Evolutionary conservation across 495 filamentous ascomycete genomes (phyloP).

Genomic region (Neurospora discreta): DNA sequence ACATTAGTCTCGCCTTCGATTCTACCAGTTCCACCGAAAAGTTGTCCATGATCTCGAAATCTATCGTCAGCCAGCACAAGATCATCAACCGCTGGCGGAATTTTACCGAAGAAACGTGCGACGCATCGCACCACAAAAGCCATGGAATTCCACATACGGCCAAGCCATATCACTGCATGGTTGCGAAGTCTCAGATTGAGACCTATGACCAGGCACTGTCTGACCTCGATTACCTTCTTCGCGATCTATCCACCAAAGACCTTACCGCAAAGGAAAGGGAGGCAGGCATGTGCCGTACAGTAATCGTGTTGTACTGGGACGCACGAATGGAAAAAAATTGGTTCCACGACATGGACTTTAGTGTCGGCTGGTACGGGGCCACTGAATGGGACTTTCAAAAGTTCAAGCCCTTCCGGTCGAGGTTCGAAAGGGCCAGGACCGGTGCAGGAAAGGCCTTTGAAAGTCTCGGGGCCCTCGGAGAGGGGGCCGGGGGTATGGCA

Average conservation of each 20-base stretch:
- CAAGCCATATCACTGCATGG: not conserved
- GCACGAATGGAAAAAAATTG: not conserved
- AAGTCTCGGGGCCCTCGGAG: not conserved
- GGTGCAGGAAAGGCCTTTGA: not conserved
- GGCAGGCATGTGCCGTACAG: not conserved
- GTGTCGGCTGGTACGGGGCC: not conserved
- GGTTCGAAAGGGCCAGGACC: not conserved
- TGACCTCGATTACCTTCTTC: not conserved
- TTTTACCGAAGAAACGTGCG: not conserved
- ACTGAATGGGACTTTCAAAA: not conserved
- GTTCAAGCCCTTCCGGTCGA: not conserved
- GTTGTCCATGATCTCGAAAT: not conserved
- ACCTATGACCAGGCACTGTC: not conserved
- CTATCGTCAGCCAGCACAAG: not conserved
- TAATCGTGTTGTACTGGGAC: not conserved
- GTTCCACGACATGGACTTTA: not conserved
- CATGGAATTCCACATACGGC: not conserved
- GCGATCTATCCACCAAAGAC: not conserved
- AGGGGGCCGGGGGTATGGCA: not conserved
- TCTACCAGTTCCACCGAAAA: not conserved
- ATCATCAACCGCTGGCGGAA: not conserved
- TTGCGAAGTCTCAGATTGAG: fast-evolving
- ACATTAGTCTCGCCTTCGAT: too few species aligned
- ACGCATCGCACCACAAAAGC: not conserved
- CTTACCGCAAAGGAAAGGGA: not conserved